Conservation (phyloP, 2,329 filamentous ascomycete species). For the Thermoascus crustaceus region DNA sequence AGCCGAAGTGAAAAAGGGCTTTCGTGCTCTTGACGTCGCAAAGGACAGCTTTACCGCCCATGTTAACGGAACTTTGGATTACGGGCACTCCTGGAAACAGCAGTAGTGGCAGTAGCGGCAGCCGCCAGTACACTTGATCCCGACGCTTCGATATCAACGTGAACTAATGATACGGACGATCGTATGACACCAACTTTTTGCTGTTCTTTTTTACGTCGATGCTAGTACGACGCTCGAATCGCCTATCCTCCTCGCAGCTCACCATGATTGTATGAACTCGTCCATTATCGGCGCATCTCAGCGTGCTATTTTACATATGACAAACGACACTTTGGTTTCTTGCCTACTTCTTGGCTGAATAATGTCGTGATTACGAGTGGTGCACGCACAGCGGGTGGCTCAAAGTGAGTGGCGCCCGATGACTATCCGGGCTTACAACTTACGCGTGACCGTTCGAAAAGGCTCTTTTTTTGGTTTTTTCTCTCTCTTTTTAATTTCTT, state of each 20-base stretch:
- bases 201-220: neutral
- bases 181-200: slow-evolving; percentile 1
- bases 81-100: slow-evolving; percentile 13
- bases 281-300: neutral
- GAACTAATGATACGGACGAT: neutral
- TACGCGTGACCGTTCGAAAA: slow-evolving; percentile 37
- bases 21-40: slow-evolving; percentile 39
- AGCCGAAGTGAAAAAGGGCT: slow-evolving; percentile 58
- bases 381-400: slow-evolving; percentile 32
- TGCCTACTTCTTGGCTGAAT: slow-evolving; percentile 1
- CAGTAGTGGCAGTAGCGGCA: slow-evolving; percentile 11
- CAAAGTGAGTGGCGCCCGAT: slow-evolving; percentile 66
- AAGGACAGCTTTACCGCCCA: slow-evolving; percentile 11
- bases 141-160: neutral
- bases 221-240: neutral
- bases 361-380: neutral
- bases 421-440: slow-evolving; percentile 29
- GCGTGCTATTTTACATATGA: slow-evolving; percentile 3
- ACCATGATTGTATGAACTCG: too few species aligned
- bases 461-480: slow-evolving; percentile 57
- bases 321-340: slow-evolving; percentile 8
- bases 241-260: neutral
- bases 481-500: slow-evolving; percentile 60
- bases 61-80: slow-evolving; percentile 9
- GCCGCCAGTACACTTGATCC: neutral